These are phyloP conservation scores for Bacidia rubella DNA, from an alignment of 495 filamentous ascomycete species.

Conservation along the genomic window DNA sequence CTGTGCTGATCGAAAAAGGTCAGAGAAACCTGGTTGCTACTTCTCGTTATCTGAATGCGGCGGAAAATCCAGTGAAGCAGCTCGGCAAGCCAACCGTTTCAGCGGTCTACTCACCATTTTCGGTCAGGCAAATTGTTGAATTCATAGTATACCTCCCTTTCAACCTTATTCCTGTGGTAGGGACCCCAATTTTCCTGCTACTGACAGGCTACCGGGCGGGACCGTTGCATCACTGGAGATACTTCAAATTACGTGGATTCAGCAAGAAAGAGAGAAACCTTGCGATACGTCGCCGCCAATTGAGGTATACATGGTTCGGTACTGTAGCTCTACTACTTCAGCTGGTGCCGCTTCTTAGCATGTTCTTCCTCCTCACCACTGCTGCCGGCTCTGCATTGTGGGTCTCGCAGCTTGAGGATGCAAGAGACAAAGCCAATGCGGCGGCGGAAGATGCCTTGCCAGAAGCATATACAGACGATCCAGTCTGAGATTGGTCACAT, in stretches of 20 bases:
- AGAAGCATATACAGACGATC: constrained; percentile 12
- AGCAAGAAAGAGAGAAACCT: constrained; percentile 44
- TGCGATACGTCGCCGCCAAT: constrained; percentile 35
- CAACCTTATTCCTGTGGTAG: constrained; percentile 51
- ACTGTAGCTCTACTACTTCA: constrained; percentile 47
- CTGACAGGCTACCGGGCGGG: constrained; percentile 51
- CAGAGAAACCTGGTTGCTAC: constrained; percentile 41
- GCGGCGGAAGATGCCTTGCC: neutral
- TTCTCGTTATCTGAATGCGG: constrained; percentile 40
- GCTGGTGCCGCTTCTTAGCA: constrained; percentile 47
- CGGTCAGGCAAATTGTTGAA: constrained; percentile 62
- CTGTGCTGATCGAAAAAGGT: constrained; percentile 46
- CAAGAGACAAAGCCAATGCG: constrained; percentile 6
- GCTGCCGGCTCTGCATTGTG: constrained; percentile 50
- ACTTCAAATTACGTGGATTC: constrained; percentile 45
- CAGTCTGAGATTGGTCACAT: constrained; percentile 2
- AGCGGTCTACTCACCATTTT: constrained; percentile 53
- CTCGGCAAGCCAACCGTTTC: constrained; percentile 45
- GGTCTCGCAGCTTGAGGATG: constrained; percentile 43
- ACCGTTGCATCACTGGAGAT: constrained; percentile 54
- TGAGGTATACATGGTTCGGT: constrained; percentile 55
- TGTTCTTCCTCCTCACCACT: constrained; percentile 55
- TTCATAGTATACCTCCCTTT: constrained; percentile 56
- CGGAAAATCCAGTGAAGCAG: constrained; percentile 36
- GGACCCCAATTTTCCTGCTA: constrained; percentile 48